Base-by-base conservation (phyloP, 2,329 filamentous ascomycete species). In the Colletotrichum plurivorum region DNA sequence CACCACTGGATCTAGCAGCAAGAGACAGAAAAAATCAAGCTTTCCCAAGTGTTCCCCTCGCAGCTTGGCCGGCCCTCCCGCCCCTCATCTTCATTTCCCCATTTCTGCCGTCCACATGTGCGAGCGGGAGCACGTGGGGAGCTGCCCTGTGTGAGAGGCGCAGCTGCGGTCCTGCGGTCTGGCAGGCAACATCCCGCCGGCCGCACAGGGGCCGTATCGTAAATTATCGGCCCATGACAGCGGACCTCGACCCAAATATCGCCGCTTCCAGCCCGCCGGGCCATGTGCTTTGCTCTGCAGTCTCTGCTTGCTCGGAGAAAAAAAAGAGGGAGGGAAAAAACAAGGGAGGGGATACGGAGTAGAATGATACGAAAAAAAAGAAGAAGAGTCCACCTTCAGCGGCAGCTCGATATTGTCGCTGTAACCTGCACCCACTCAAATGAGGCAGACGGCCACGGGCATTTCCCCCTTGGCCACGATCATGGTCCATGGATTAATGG, bases 91-190 rank as follows among this genome's bases (percentile, higher is more conserved):
- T 66, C 55, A 69, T 64, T 49, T 55, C 59, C 49, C 59, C 49
- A 45, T 51, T 36, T 54, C 62, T 55, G 43, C 62, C 55, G 55
- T 60, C 62, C 54, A 60, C 55, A 69, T 55, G 54, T 45, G 49
- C 55, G 13, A 56, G 51, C 48, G 43, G 36, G 22, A 66, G 66
- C 66, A 69, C 62, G 62, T 69, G 62, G 66, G 62, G n/a, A 52
- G 65, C 39, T 57, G 36, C 49, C 55, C 66, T 69, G 66, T 66
- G 66, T 41, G 66, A 69, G 66, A 56, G 51, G 56, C 43, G 20
- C 41, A n/a, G n/a, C 18, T 25, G 51, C 62, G 41, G 15, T 12
- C 16, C 20, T 49, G 55, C 55, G 52, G 20, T 36, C 22, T 25
- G 8, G 31, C 31, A 36, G 31, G 31, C 31, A 36, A 36, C 31